Percentiles rank a stretch among this genome's conserved stretches.
Conservation (phyloP, 345 rosid genomes). For the Mallotus nudiflorus region DNA sequence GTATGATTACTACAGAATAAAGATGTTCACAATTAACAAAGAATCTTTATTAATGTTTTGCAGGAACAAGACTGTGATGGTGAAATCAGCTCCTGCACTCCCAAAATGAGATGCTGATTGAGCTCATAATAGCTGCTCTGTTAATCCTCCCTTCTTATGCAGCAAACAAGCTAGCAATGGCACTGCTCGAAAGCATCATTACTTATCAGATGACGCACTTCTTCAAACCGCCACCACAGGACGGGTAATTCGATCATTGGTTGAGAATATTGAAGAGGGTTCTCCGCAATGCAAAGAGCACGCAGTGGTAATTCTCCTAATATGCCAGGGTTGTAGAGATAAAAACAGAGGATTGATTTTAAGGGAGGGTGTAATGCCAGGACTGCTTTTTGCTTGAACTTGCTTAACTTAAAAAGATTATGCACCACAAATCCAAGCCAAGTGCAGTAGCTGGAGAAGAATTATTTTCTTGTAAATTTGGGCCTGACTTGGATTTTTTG, state of each 20-base stretch:
- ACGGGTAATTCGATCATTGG: constrained; percentile 50
- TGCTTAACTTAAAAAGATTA: no score
- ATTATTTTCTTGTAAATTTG: no score
- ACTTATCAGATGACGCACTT: constrained; percentile 43
- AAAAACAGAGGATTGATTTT: constrained; percentile 61
- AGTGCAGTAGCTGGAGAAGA: no score
- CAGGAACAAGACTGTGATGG: constrained; percentile 77
- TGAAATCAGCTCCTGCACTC: constrained; percentile 59
- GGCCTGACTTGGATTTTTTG: no score
- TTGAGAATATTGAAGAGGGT: no score
- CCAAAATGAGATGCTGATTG: constrained; percentile 40
- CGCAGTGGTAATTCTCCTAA: constrained; percentile 52
- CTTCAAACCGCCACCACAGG: constrained; percentile 27
- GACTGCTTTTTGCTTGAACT: no score
- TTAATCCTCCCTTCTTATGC: no score
- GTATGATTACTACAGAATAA: no score
- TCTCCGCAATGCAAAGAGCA: no score
- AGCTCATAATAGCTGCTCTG: constrained; percentile 44
- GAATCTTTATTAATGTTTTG: background rate
- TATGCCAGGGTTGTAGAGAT: constrained; percentile 66
- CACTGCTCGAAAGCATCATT: constrained; percentile 51
- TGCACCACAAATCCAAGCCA: no score
- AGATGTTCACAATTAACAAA: background rate
- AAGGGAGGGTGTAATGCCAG: constrained; percentile 83
- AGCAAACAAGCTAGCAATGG: no score